Evolutionary conservation across 139 green algal species (phyloP), one percentile per base, ranked within the genome.

Genomic region (Coccomyxa sp.): DNA sequence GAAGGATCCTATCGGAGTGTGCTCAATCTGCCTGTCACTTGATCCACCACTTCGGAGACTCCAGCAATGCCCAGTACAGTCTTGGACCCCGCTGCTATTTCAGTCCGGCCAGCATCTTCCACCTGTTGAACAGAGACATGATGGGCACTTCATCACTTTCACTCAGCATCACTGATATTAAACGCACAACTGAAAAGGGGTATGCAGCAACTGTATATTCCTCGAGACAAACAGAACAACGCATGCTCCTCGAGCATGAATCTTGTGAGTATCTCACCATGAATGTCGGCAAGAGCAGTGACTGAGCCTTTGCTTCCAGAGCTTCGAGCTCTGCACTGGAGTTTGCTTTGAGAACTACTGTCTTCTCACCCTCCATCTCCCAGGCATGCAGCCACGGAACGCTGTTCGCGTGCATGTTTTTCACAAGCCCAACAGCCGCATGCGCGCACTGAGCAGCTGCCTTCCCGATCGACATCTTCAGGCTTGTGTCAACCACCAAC

Each of bases 291-390:
- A 86, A 67, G 1, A 21, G 51, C 13, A 83, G 13, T 3, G 83
- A 79, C 28, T 81, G 13, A 58, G 79, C 79, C 13, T 66, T 13
- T 59, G 68, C 9, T 38, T 23, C 83, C 15, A 81, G 58, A 11
- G 17, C 13, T 21, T 59, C 15, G 68, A 86, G 68, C 57, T 86
- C 28, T 0, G 13, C 14, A 25, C 23, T 66, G 80, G 58, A 78
- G 28, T 71, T 81, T 38, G n/a, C 23, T 66, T 21, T 45, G 31
- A 86, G 59, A 0, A 83, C 83, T n/a, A 86, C 83, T 63, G 83
- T 86, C 78, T 86, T 86, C 83, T 86, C 67, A 18, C 83, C 83
- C 51, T 78, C 25, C 18, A 83, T 78, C 83, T 86, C 83, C 83
- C 83, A 86, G 10, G 83, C 77, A 38, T 45, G 38, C 15, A 86